phyloP scores from a whole-genome alignment of 2,329 filamentous ascomycete species.

The Colletotrichum truncatum region DNA sequence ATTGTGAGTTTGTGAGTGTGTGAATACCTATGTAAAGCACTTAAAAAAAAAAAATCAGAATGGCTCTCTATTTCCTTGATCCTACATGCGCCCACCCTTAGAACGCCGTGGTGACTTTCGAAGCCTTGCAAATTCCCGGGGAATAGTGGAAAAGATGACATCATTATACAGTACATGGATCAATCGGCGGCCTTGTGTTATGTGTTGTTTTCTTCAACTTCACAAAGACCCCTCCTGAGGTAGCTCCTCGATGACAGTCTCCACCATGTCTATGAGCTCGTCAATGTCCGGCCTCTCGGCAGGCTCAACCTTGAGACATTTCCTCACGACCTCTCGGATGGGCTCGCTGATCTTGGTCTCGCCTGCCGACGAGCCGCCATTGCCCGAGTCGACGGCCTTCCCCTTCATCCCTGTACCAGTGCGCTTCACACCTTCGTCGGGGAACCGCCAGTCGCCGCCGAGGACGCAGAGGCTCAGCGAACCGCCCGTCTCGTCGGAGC shows the following conservation, averaged over 20 bases:
- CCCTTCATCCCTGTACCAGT: constrained; percentile 48
- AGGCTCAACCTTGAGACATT: constrained; percentile 87
- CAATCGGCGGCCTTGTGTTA: neutral
- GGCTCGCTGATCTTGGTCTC: constrained; percentile 76
- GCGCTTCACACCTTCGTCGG: constrained; percentile 76
- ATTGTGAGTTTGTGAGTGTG: neutral
- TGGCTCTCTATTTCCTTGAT: constrained; percentile 9
- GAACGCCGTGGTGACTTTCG: constrained; percentile 17
- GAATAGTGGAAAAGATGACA: constrained; percentile 12
- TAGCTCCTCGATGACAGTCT: constrained; percentile 73
- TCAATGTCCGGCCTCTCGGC: constrained; percentile 87
- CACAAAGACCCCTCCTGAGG: constrained; percentile 61
- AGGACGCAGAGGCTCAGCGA: constrained; percentile 92
- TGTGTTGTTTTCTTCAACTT: neutral
- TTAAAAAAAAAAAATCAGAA: constrained; percentile 13
- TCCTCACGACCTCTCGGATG: constrained; percentile 87
- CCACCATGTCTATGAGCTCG: constrained; percentile 82
- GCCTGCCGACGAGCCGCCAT: constrained; percentile 37
- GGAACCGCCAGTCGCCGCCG: constrained; percentile 95
- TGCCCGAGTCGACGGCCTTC: constrained; percentile 34
- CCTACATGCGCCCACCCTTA: constrained; percentile 21
- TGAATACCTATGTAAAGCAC: constrained; percentile 21
- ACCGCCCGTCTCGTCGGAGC: constrained; percentile 95
- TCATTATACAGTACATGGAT: constrained; percentile 21
- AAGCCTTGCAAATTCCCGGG: constrained; percentile 20